These are phyloP conservation scores for Trichoderma sp. DNA, from an alignment of 2,329 filamentous ascomycete genomes.

Conservation along the genomic window DNA sequence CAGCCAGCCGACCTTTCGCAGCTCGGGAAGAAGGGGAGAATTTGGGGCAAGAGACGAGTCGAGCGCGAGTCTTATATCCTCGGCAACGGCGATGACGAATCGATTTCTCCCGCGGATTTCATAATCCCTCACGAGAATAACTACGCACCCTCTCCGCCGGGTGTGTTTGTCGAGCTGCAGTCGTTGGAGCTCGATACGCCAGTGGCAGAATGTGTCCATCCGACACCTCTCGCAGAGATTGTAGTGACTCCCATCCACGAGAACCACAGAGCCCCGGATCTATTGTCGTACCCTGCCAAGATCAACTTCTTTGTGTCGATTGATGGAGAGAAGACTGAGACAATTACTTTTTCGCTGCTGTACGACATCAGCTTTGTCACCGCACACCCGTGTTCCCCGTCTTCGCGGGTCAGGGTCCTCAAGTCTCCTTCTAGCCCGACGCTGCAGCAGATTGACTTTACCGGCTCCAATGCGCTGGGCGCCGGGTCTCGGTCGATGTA, in stretches of 20 bases:
- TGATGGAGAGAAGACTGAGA: conserved; percentile 44
- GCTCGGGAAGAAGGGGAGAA: conserved; percentile 56
- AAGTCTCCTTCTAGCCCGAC: conserved; percentile 62
- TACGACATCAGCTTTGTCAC: conserved; percentile 67
- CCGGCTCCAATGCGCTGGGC: conserved; percentile 46
- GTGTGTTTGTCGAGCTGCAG: conserved; percentile 52
- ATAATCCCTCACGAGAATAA: conserved; percentile 60
- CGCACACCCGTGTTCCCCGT: conserved; percentile 64
- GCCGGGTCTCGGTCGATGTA: conserved; percentile 51
- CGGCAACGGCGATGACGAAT: conserved; percentile 57
- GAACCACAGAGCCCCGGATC: conserved; percentile 37
- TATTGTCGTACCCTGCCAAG: conserved; percentile 40
- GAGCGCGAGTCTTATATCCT: conserved; percentile 63
- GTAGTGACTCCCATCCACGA: conserved; percentile 44
- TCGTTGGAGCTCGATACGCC: conserved; percentile 52
- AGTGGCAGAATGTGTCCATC: conserved; percentile 46
- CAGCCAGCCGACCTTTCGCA: conserved; percentile 50
- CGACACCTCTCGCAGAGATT: conserved; percentile 48
- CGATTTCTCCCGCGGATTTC: conserved; percentile 62
- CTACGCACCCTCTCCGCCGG: conserved; percentile 51
- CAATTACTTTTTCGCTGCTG: conserved; percentile 49
- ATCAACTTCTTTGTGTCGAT: conserved; percentile 41
- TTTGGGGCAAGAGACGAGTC: conserved; percentile 62
- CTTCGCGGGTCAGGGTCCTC: conserved; percentile 57
- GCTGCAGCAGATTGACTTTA: conserved; percentile 58